A percentile compares a stretch with the other conserved stretches of the same genome.
Conservation (phyloP, 345 rosid genomes). For the Mangifera indica region DNA sequence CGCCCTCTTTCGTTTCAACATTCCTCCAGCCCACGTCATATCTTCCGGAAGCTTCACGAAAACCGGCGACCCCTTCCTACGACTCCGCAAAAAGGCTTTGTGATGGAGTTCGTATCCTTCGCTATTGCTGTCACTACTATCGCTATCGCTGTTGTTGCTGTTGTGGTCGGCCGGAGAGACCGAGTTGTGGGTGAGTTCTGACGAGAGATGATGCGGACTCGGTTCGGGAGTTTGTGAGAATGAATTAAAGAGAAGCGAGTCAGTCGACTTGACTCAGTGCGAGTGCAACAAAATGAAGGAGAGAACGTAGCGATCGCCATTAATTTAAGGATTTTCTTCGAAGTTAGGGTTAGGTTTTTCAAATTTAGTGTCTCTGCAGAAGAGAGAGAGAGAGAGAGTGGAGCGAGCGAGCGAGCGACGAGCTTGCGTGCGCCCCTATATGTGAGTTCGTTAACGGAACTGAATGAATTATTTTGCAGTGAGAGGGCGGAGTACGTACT, state of each 20-base stretch:
- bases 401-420: too few species aligned
- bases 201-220: slow-evolving; percentile 21
- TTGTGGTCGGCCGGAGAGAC: slow-evolving; percentile 34
- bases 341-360: slow-evolving; percentile 7
- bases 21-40: slow-evolving; percentile 23
- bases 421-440: neutral
- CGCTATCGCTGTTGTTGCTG: slow-evolving; percentile 20
- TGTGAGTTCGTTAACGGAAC: slow-evolving; percentile 4
- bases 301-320: slow-evolving; percentile 42
- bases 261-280: slow-evolving; percentile 19
- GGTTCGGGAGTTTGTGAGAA: slow-evolving; percentile 14
- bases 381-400: neutral
- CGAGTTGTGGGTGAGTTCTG: slow-evolving; percentile 31
- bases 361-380: neutral
- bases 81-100: slow-evolving; percentile 13
- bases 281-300: slow-evolving; percentile 35
- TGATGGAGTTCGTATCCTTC: slow-evolving; percentile 30
- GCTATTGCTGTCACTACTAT: too few species aligned
- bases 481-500: neutral
- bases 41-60: slow-evolving; percentile 51
- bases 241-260: slow-evolving; percentile 20
- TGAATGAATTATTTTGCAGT: neutral
- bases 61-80: slow-evolving; percentile 38
- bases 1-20: slow-evolving; percentile 34
- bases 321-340: neutral